A percentile compares a stretch with the other conserved stretches of the same genome.
phyloP scores from a whole-genome alignment of 129 eudicot genomes.

The Helianthus annuus region DNA sequence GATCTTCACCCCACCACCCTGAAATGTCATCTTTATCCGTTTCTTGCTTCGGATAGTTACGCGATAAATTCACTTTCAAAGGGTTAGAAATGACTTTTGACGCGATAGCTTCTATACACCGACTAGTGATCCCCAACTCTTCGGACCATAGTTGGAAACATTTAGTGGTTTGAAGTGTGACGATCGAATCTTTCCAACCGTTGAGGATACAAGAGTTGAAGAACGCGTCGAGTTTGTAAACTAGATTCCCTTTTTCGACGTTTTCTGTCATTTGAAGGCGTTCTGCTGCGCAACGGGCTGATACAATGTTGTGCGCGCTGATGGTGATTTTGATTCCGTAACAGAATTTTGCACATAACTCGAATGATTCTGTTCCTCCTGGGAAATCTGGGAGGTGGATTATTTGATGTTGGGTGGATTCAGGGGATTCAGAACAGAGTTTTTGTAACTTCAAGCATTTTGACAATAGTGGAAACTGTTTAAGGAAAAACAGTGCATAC shows the following conservation, averaged over 20 bases:
- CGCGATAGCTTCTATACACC: slow-evolving; percentile 75
- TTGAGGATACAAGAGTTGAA: slow-evolving; percentile 74
- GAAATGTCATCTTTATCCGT: slow-evolving; percentile 45
- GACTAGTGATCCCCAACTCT: slow-evolving; percentile 74
- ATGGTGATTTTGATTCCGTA: slow-evolving; percentile 93
- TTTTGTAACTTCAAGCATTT: slow-evolving; percentile 71
- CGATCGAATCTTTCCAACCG: slow-evolving; percentile 85
- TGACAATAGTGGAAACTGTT: slow-evolving; percentile 87
- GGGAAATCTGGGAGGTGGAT: slow-evolving; percentile 89
- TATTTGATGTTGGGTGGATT: slow-evolving; percentile 63
- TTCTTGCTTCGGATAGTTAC: slow-evolving; percentile 56
- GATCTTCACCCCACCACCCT: slow-evolving; percentile 93
- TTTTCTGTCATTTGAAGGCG: slow-evolving; percentile 92
- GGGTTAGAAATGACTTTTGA: slow-evolving; percentile 67
- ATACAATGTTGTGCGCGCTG: slow-evolving; percentile 80
- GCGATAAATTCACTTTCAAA: slow-evolving; percentile 52
- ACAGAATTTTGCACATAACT: slow-evolving; percentile 86
- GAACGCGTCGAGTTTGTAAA: slow-evolving; percentile 76
- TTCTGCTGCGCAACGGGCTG: slow-evolving; percentile 78
- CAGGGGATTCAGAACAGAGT: slow-evolving; percentile 65
- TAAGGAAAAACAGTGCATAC: background rate
- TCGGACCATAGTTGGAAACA: slow-evolving; percentile 62
- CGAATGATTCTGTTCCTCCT: slow-evolving; percentile 83
- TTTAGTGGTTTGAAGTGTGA: slow-evolving; percentile 73
- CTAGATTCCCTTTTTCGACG: slow-evolving; percentile 81